Base-by-base conservation (phyloP, 2,329 filamentous ascomycete genomes). In the Remersonia thermophila region DNA sequence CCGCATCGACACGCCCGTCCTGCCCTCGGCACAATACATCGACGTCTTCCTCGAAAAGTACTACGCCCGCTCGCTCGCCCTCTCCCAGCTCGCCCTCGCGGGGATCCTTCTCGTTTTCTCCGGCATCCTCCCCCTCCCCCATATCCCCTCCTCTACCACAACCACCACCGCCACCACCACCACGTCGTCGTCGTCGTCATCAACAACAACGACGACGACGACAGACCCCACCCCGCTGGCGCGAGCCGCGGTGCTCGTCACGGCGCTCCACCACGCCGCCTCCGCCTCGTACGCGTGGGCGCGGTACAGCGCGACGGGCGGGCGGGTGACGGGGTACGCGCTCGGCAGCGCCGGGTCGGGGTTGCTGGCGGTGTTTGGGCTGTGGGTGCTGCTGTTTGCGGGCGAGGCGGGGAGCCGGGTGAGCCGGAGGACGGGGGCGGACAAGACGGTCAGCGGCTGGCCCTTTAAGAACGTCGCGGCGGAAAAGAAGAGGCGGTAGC, bases 41-140 rank as follows among this genome's bases (percentile, higher is more conserved):
- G 37, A 30, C 12, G 28, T 46, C 73, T 76, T 60, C 16, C 63
- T 84, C 23, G 80, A 86, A 56, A 59, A 71, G 38, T 89, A 89
- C 66, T 77, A 87, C 55, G 75, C 75, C 35, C 79, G 82, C 29
- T 73, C 69, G 18, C 67, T 85, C 1, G 83, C 80, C 44, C 62
- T 87, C 38, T 62, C 75, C 20, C 67, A 85, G 30, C 61, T 86
- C 15, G 62, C 74, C 8, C 59, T 89, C 18, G 76, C 74, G 23
- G 51, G 77, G 6, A 58, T 81, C 10, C 67, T 69, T n/a, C 58
- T 86, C 27, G 64, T 83, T 26, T 66, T 87, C 20, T 81, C 80
- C 0, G 83, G 82, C 32, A 69, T 71, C 2, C 64, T 89, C 4
- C 82, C 83, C 1, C 57, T 86, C 10, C 14, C 20, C 25, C 11